Conservation (phyloP, 2,329 filamentous ascomycete genomes). For the Botryotinia calthae region DNA sequence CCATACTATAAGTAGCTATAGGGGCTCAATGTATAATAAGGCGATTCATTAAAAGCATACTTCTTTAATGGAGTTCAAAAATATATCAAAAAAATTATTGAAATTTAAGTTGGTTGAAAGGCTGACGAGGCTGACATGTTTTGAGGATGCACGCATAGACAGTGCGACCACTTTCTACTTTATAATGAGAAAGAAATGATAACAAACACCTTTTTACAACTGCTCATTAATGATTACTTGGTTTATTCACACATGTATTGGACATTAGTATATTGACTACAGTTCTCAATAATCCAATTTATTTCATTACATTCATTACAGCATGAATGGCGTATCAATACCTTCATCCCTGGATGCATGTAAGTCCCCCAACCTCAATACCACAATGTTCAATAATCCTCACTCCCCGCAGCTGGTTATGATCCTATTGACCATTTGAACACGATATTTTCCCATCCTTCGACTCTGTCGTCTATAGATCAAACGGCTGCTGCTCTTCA, state of each 20-base stretch:
- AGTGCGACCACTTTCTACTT: background rate
- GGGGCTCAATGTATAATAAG: slow-evolving; percentile 15
- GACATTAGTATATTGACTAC: background rate
- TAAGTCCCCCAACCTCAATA: slow-evolving; percentile 27
- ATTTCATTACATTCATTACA: slow-evolving; percentile 1
- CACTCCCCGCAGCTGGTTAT: slow-evolving; percentile 63
- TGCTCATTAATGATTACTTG: slow-evolving; percentile 2
- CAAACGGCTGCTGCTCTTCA: slow-evolving; percentile 72
- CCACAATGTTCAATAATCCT: slow-evolving; percentile 11
- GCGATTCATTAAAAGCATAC: background rate
- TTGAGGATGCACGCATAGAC: slow-evolving; percentile 1
- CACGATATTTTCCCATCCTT: slow-evolving; percentile 85
- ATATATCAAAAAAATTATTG: background rate
- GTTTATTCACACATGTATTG: slow-evolving; percentile 3
- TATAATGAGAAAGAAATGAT: background rate
- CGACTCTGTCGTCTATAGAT: slow-evolving; percentile 73
- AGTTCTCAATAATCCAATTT: background rate
- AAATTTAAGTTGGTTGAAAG: background rate
- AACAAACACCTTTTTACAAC: background rate
- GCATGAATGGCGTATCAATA: slow-evolving; percentile 37
- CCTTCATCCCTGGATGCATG: slow-evolving; percentile 38
- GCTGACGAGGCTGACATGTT: slow-evolving; percentile 13
- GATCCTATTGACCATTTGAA: slow-evolving; percentile 93
- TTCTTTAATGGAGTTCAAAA: background rate
- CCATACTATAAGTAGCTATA: slow-evolving; percentile 7